Conservation (phyloP, 148 eudicot species). For the Polygonum maritimum region DNA sequence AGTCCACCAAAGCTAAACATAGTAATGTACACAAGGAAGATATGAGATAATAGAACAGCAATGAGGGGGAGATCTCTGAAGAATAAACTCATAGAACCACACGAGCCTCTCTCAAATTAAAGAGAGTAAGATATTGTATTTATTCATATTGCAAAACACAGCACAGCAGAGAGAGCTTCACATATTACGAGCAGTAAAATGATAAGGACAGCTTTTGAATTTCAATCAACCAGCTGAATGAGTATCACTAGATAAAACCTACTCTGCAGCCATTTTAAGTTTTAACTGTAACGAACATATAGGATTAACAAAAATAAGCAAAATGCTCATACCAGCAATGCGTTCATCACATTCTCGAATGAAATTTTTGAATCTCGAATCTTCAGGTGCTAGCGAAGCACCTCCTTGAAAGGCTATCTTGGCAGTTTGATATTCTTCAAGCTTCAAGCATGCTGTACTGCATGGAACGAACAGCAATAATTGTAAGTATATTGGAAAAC, state of each 20-base stretch:
- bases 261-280: background rate
- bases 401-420: constrained; percentile 77
- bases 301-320: background rate
- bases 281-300: background rate
- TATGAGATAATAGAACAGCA: background rate
- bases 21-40: background rate
- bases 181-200: too few relatives aligned
- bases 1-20: background rate
- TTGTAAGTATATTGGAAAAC: background rate
- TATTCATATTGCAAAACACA: too few relatives aligned
- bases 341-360: constrained; percentile 75
- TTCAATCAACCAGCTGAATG: too few relatives aligned
- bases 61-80: background rate
- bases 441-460: constrained; percentile 80
- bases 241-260: too few relatives aligned
- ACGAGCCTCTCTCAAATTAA: background rate
- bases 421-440: constrained; percentile 92
- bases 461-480: background rate
- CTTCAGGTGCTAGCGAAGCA: constrained; percentile 57
- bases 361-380: constrained; percentile 62
- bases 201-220: too few relatives aligned
- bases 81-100: background rate
- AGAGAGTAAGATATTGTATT: too few relatives aligned
- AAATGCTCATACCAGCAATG: constrained; percentile 61
- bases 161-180: too few relatives aligned